phyloP scores from a whole-genome alignment of 495 filamentous ascomycete genomes.

The Glarea lozoyensis region DNA sequence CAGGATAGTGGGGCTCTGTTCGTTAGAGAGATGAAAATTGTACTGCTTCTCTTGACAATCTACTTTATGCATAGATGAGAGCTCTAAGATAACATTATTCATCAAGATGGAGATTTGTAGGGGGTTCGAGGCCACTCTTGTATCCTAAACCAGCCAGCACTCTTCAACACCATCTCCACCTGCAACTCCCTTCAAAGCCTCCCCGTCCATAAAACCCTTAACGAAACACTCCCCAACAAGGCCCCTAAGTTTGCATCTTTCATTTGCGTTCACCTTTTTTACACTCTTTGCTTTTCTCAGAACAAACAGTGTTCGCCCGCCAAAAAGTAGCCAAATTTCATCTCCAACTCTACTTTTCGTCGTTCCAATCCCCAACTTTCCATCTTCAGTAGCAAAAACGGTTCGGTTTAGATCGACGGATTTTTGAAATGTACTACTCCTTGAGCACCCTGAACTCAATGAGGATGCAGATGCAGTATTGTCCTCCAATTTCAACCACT shows the following conservation, averaged over 20 bases:
- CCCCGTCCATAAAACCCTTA: neutral
- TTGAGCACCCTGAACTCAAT: neutral
- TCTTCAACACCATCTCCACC: too few relatives aligned
- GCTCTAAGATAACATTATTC: too few relatives aligned
- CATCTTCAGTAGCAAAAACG: neutral
- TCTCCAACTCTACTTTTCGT: neutral
- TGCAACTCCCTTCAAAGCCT: too few relatives aligned
- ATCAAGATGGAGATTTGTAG: too few relatives aligned
- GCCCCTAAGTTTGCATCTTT: neutral
- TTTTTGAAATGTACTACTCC: neutral
- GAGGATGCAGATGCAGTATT: too few relatives aligned
- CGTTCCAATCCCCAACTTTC: neutral
- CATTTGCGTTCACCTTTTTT: neutral
- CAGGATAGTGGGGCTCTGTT: too few relatives aligned
- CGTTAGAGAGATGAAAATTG: too few relatives aligned
- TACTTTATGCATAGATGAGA: too few relatives aligned
- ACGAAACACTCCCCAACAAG: neutral
- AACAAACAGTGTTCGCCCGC: neutral
- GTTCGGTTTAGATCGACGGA: neutral
- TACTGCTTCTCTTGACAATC: too few relatives aligned
- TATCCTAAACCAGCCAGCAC: too few relatives aligned
- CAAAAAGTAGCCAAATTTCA: neutral
- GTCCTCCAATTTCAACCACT: too few relatives aligned
- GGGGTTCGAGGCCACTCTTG: too few relatives aligned
- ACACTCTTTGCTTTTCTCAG: neutral